Evolutionary conservation across 148 eudicot species (phyloP).

Genomic region (Nyssa sinensis): DNA sequence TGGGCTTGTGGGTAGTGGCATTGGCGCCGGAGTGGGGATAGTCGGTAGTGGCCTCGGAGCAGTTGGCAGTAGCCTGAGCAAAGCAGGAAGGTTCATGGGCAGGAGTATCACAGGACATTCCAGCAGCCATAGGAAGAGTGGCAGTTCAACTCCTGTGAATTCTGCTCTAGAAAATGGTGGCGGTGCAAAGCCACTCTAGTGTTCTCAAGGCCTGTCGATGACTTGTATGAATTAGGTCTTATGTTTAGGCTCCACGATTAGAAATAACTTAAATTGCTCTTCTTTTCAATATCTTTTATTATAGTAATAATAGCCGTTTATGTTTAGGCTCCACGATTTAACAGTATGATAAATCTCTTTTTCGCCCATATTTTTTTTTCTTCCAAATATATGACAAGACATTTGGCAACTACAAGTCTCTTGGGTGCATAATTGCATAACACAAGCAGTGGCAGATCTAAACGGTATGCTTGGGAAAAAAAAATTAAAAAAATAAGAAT

Average conservation of each 20-base stretch:
- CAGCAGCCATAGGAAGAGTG: conserved; percentile 52
- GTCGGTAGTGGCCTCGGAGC: conserved; percentile 69
- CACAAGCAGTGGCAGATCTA: too few relatives aligned
- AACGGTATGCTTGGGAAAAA: too few relatives aligned
- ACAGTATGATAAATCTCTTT: too few relatives aligned
- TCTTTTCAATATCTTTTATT: background rate
- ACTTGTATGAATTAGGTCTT: background rate
- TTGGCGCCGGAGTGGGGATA: conserved; percentile 55
- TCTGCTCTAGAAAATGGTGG: conserved; percentile 60
- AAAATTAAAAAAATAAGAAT: too few relatives aligned
- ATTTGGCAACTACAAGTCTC: too few relatives aligned
- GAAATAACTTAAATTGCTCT: background rate
- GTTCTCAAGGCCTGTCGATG: background rate
- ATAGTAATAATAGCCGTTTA: too few relatives aligned
- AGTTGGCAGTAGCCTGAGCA: conserved; percentile 69
- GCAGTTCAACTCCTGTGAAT: conserved; percentile 56
- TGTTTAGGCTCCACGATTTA: too few relatives aligned
- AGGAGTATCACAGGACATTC: conserved; percentile 71
- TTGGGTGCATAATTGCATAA: too few relatives aligned
- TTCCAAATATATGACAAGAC: too few relatives aligned
- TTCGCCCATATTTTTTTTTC: too few relatives aligned
- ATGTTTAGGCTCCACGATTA: conserved; percentile 8
- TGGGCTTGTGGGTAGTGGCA: conserved; percentile 65
- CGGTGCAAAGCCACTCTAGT: conserved; percentile 41
- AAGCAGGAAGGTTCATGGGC: conserved; percentile 93